These are phyloP conservation scores for Candida berthetii DNA, from an alignment of 805 yeast genomes.

Conservation along the genomic window DNA sequence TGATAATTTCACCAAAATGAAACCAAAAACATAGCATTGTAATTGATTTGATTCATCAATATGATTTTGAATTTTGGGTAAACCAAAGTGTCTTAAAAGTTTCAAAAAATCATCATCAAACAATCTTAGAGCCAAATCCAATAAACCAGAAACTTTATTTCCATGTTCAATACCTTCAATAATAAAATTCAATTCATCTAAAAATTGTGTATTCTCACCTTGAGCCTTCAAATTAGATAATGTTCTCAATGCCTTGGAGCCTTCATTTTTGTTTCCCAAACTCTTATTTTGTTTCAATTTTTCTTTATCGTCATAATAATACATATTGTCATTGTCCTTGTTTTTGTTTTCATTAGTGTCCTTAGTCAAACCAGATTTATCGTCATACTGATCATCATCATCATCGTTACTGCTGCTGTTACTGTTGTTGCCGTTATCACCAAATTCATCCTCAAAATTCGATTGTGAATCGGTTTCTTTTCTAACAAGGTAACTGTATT, in stretches of 20 bases:
- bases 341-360: slow-evolving; percentile 8
- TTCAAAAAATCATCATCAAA: slow-evolving; percentile 15
- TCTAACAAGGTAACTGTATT: slow-evolving; percentile 17
- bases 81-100: slow-evolving; percentile 9
- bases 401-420: slow-evolving; percentile 2
- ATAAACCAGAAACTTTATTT: slow-evolving; percentile 10
- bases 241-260: slow-evolving; percentile 10
- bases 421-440: neutral
- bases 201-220: slow-evolving; percentile 27
- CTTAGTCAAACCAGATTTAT: slow-evolving; percentile 6
- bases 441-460: no score
- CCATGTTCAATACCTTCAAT: slow-evolving; percentile 14
- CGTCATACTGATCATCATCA: slow-evolving; percentile 6
- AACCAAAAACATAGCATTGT: slow-evolving; percentile 9
- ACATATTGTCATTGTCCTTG: slow-evolving; percentile 4
- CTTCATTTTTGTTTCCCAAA: neutral
- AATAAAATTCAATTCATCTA: slow-evolving; percentile 30
- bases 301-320: neutral
- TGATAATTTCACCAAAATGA: slow-evolving; percentile 11
- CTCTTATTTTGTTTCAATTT: neutral
- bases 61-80: slow-evolving; percentile 4
- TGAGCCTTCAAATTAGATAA: slow-evolving; percentile 23
- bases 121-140: slow-evolving; percentile 21
- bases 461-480: neutral
- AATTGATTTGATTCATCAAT: slow-evolving; percentile 1